These are phyloP conservation scores for Rhodotorula taiwanensis DNA, from an alignment of 768 basidiomycete species.

Conservation along the genomic window DNA sequence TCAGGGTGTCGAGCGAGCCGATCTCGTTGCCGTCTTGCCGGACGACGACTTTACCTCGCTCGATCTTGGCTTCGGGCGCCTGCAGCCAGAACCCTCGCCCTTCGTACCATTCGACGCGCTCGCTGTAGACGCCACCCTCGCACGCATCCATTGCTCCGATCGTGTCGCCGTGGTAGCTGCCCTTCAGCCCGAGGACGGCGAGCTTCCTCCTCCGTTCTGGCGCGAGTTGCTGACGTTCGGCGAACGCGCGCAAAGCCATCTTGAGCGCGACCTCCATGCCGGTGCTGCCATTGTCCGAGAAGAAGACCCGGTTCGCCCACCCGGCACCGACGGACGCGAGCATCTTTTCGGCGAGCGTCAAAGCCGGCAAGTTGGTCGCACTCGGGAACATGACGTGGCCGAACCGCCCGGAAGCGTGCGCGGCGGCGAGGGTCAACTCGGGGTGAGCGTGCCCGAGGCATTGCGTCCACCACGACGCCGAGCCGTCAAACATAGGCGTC, in stretches of 20 bases:
- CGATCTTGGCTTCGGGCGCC: slow-evolving; percentile 68
- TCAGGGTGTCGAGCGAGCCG: slow-evolving; percentile 13
- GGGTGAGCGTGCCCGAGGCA: slow-evolving; percentile 75
- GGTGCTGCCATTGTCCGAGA: slow-evolving; percentile 90
- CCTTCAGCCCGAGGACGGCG: slow-evolving; percentile 76
- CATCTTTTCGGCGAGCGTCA: slow-evolving; percentile 72
- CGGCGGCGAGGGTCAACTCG: slow-evolving; percentile 73
- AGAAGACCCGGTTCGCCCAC: slow-evolving; percentile 88
- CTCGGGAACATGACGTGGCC: slow-evolving; percentile 96
- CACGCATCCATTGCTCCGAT: slow-evolving; percentile 96
- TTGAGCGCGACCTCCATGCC: slow-evolving; percentile 97
- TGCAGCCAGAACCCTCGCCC: slow-evolving; percentile 92
- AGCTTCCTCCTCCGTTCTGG: slow-evolving; percentile 34
- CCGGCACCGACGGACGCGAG: slow-evolving; percentile 66
- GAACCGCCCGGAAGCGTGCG: slow-evolving; percentile 81
- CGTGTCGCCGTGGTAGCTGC: slow-evolving; percentile 96
- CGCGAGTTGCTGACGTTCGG: slow-evolving; percentile 40
- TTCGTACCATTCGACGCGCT: slow-evolving; percentile 88
- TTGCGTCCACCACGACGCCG: slow-evolving; percentile 99
- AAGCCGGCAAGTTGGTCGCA: slow-evolving; percentile 75
- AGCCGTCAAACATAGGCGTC: slow-evolving; percentile 74
- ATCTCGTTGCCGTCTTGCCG: slow-evolving; percentile 1
- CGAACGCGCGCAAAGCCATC: slow-evolving; percentile 68
- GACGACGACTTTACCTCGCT: slow-evolving; percentile 50
- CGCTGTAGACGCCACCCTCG: slow-evolving; percentile 67